Base-by-base conservation (phyloP, 176 grass and related monocot genomes). In the Zizania latifolia region DNA sequence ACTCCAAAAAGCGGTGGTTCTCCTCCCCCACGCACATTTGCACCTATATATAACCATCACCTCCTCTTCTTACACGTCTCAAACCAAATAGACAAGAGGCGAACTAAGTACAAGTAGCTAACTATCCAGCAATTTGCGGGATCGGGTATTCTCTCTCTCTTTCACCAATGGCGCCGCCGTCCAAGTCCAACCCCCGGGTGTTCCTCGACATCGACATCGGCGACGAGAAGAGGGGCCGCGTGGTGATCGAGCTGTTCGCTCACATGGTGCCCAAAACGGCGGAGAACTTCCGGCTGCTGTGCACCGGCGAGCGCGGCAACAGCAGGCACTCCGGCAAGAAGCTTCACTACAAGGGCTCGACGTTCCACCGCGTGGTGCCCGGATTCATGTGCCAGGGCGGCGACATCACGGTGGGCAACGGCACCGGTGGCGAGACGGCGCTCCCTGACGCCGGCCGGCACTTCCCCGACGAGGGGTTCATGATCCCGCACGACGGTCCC, bases 361-460 rank as follows among this genome's bases (percentile, higher is more conserved):
- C 58, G 43, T 81, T 89, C 82, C 86, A 89, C 77, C 86, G 77
- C 1, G 86, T 89, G 65, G 78, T 89, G 54, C 86, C 86, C 29
- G 86, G 68, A 21, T 89, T 89, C 71, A 89, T 89, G 86, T 89
- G 86, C 82, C 82, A 89, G 65, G 82, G 86, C 70, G 86, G 86
- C 44, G 86, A 89, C 77, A 81, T 85, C 77, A 81, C 82, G 10
- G 39, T 24, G 0, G 58, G 77, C 6, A 89, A 89, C 65, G 86
- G 86, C 56, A 89, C 77, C 28, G 86, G 86, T 36, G 77, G 86
- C 27, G 82, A 89, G 82, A 77, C 64, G n/a, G 78, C 83, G 29
- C 4, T 70, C 10, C 36, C 41, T 9, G 73, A 35, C 6, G 2
- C 0, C 21, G 62, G 1, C 19, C 38, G 72, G 30, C 68, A 76